These are phyloP conservation scores for Symmetrospora coprosmae DNA, from an alignment of 768 basidiomycete genomes.

Conservation along the genomic window DNA sequence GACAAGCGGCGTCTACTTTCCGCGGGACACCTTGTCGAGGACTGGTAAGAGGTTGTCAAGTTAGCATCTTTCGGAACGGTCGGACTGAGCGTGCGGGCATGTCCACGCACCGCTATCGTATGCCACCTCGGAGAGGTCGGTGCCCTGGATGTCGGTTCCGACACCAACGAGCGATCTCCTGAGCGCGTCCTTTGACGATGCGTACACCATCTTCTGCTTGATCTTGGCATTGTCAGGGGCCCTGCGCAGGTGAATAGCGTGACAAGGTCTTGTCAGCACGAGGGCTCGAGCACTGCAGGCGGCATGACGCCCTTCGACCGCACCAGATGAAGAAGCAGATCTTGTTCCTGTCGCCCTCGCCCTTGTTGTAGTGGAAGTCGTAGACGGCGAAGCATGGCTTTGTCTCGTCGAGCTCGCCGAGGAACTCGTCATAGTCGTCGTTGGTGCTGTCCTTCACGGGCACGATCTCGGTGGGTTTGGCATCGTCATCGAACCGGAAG, in stretches of 20 bases:
- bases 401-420: slow-evolving; percentile 54
- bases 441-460: slow-evolving; percentile 52
- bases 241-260: slow-evolving; percentile 44
- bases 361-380: slow-evolving; percentile 70
- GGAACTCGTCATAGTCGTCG: slow-evolving; percentile 55
- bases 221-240: slow-evolving; percentile 69
- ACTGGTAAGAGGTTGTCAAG: slow-evolving; percentile 27
- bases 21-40: slow-evolving; percentile 34
- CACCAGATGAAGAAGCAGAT: slow-evolving; percentile 72
- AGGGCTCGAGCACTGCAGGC: neutral
- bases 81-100: no score
- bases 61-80: no score
- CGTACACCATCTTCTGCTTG: slow-evolving; percentile 84
- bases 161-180: slow-evolving; percentile 60
- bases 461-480: slow-evolving; percentile 54
- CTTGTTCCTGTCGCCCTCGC: slow-evolving; percentile 68
- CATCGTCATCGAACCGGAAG: slow-evolving; percentile 49
- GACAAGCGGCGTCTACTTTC: slow-evolving; percentile 11
- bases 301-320: slow-evolving; percentile 35
- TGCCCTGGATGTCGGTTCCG: slow-evolving; percentile 69
- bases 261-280: neutral
- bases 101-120: slow-evolving; percentile 54
- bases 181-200: slow-evolving; percentile 72
- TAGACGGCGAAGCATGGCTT: slow-evolving; percentile 78
- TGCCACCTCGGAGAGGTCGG: slow-evolving; percentile 58